These are phyloP conservation scores for Saccharomyces paradoxus DNA, from an alignment of 805 yeast species.

Conservation along the genomic window DNA sequence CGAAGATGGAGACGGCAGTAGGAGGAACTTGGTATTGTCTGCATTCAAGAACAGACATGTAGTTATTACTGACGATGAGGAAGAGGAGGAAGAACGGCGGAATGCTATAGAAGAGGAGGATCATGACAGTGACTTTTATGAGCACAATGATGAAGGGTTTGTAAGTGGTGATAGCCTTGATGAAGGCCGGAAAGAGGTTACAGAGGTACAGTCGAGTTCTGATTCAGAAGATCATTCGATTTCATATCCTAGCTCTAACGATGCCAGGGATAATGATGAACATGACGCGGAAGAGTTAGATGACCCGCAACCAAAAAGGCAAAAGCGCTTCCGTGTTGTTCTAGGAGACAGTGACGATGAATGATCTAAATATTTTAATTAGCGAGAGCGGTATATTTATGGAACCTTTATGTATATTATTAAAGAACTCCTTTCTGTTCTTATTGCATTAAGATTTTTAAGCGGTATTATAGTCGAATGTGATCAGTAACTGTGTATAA, in stretches of 20 bases:
- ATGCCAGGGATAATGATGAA: conserved; percentile 33
- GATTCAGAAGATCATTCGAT: conserved; percentile 3
- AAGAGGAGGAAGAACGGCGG: background rate
- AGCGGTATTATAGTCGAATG: background rate
- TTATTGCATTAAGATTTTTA: background rate
- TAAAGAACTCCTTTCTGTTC: background rate
- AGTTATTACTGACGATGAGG: background rate
- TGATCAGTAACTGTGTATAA: background rate
- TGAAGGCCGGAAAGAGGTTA: conserved; percentile 21
- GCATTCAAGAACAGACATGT: background rate
- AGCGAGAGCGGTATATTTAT: background rate
- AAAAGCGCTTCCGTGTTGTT: conserved; percentile 16
- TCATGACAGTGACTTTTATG: conserved; percentile 24
- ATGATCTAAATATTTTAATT: background rate
- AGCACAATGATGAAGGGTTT: conserved; percentile 25
- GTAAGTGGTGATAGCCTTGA: conserved; percentile 29
- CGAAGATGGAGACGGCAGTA: conserved; percentile 1
- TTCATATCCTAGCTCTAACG: conserved; percentile 10
- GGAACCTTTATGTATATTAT: background rate
- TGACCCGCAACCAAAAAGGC: conserved; percentile 8
- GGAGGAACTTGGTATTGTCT: background rate
- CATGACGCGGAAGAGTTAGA: conserved; percentile 28
- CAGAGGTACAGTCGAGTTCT: conserved; percentile 22
- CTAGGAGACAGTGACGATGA: conserved; percentile 27
- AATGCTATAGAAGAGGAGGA: conserved; percentile 6